Base-by-base conservation (phyloP, 2,329 filamentous ascomycete genomes). In the Pseudogymnoascus pannorum region DNA sequence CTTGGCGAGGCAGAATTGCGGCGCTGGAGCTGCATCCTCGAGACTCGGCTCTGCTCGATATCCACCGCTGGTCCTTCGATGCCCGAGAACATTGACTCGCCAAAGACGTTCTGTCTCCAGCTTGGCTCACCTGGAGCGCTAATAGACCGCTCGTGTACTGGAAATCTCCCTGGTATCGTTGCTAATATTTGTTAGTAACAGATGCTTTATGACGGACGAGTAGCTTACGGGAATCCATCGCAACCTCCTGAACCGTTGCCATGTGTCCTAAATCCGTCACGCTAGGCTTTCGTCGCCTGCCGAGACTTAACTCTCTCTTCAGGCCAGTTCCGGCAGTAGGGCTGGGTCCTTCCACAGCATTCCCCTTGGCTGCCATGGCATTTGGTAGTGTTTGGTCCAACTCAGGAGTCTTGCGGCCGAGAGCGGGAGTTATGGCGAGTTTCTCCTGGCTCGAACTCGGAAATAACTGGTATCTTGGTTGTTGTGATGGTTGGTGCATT, bases 221-320 rank as follows among this genome's bases (percentile, higher is more conserved):
- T n/a, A 9, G 70, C 86, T 76, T 77, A 89, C 86, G 86, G 68
- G 86, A 88, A 73, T 89, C 86, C 84, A 88, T 87, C 59, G 83
- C 72, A 57, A 81, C 74, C 69, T 88, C 86, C 65, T 87, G 84
- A 12, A 88, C 85, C 1, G 85, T 87, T 4, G 85, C 87, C 85
- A 87, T 86, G 33, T 83, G 84, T 1, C 83, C 85, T 57, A 87
- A 72, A 64, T 88, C 86, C 8, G 84, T 81, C 12, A 86, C 81
- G 72, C 82, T 87, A 66, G 83, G 76, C 69, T 88, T 88, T 65
- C 85, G 80, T 67, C 85, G 79, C 64, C 84, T 77, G 58, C 74
- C 77, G 62, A 84, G 73, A 65, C 78, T 82, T 68, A 82, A 79
- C 66, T 85, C 82, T 70, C 83, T 86, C 61, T 81, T 79, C 63